These are phyloP conservation scores for Trichoderma pleuroti DNA, from an alignment of 2,329 filamentous ascomycete genomes.

Conservation along the genomic window DNA sequence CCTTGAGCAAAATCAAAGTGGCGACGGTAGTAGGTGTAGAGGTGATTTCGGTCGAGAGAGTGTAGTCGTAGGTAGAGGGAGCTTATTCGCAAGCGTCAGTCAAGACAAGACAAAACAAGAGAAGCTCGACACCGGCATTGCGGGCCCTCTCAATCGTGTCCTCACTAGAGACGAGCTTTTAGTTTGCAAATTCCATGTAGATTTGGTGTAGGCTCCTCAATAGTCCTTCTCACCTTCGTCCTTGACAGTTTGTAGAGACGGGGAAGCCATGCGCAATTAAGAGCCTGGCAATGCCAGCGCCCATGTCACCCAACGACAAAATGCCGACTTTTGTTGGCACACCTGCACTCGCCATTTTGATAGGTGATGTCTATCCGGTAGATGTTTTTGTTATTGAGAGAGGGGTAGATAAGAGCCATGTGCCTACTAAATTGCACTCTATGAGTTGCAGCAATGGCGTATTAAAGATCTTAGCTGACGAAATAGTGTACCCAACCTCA, in stretches of 20 bases:
- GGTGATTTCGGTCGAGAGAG: constrained; percentile 75
- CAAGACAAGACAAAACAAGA: not conserved
- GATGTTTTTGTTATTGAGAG: not conserved
- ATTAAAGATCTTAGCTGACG: not conserved
- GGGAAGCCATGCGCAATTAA: constrained; percentile 46
- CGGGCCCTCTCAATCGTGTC: constrained; percentile 57
- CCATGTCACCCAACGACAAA: constrained; percentile 55
- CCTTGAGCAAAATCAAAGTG: constrained; percentile 86
- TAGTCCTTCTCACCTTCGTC: constrained; percentile 39
- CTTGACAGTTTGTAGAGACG: constrained; percentile 48
- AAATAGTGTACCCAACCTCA: not conserved
- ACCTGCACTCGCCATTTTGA: not conserved
- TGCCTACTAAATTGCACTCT: not conserved
- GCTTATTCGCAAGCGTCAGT: constrained; percentile 35
- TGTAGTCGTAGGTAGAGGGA: constrained; percentile 66
- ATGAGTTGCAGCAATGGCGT: constrained; percentile 4
- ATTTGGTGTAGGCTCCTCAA: not conserved
- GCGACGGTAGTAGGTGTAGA: constrained; percentile 75
- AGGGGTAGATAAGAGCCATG: not conserved
- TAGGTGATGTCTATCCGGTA: not conserved
- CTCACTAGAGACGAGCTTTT: constrained; percentile 33
- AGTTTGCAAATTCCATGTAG: not conserved
- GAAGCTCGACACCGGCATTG: constrained; percentile 48
- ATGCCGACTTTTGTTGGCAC: constrained; percentile 41
- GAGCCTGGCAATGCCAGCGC: constrained; percentile 48